Percentiles rank a stretch among this genome's conserved stretches.
Evolutionary conservation across 2,329 filamentous ascomycete genomes (phyloP).

Genomic region (Colletotrichum aenigma): DNA sequence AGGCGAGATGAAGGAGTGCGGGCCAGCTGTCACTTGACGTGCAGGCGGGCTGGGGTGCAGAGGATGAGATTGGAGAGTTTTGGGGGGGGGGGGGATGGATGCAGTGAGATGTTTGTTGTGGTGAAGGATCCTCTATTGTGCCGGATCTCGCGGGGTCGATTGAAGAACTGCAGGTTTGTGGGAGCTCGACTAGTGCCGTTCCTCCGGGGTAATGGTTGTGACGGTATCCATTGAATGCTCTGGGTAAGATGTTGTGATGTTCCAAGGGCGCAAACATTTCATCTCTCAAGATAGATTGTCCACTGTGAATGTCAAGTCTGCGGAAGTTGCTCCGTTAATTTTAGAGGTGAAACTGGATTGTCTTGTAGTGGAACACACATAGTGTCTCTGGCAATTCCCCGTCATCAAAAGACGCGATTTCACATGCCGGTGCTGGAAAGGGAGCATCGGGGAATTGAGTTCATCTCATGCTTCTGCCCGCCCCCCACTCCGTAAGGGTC

Average conservation of each 20-base stretch:
- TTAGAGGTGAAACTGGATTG: not conserved
- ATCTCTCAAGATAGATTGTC: fast-evolving
- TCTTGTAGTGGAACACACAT: not conserved
- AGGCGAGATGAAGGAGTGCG: not conserved
- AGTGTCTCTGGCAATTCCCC: not conserved
- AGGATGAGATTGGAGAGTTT: not conserved
- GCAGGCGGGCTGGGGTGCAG: not conserved
- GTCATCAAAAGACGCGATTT: not conserved
- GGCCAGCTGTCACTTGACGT: not conserved
- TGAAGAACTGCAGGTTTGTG: not conserved
- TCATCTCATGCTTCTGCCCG: not conserved
- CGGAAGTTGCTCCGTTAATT: not conserved
- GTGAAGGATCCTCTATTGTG: not conserved
- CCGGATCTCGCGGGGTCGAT: not conserved
- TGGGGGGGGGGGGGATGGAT: not conserved
- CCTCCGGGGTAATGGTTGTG: not conserved
- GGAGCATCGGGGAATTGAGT: not conserved
- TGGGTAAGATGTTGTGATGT: no score
- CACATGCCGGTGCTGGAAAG: not conserved
- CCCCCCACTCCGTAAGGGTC: not conserved
- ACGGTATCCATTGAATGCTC: not conserved
- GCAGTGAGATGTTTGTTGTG: not conserved
- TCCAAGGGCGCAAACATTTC: not conserved
- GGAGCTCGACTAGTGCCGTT: not conserved
- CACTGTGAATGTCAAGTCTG: not conserved